Conservation (phyloP, 768 basidiomycete genomes). For the Leccinum pellstonianum region DNA sequence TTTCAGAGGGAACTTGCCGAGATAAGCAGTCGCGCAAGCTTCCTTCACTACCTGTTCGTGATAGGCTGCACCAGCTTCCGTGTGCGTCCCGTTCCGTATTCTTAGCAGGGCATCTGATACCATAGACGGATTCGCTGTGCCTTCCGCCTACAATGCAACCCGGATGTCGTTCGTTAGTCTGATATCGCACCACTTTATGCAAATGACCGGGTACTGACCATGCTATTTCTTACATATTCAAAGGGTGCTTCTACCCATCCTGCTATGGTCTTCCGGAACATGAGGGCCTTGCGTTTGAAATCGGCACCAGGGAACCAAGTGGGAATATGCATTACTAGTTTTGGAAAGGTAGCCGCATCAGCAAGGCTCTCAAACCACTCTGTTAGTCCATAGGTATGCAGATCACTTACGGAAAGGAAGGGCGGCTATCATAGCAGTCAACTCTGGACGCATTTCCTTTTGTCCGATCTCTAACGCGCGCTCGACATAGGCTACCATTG, state of each 20-base stretch:
- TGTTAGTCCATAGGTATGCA: not conserved
- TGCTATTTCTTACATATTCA: slow-evolving; percentile 20
- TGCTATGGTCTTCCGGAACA: slow-evolving; percentile 5
- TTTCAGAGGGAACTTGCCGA: slow-evolving; percentile 8
- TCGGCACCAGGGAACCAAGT: slow-evolving; percentile 23
- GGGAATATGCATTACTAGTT: slow-evolving; percentile 20
- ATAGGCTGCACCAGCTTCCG: slow-evolving; percentile 6
- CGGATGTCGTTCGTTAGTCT: not conserved
- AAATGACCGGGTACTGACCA: slow-evolving; percentile 17
- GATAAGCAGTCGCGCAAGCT: slow-evolving; percentile 21
- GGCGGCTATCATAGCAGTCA: slow-evolving; percentile 11
- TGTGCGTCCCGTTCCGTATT: slow-evolving; percentile 2
- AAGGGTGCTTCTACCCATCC: slow-evolving; percentile 23
- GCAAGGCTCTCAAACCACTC: not conserved
- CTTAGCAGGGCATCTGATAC: slow-evolving; percentile 24
- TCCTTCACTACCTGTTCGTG: slow-evolving; percentile 25
- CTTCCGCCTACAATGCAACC: slow-evolving; percentile 14
- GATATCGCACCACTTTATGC: not conserved
- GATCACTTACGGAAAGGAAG: slow-evolving; percentile 21
- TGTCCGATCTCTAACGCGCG: slow-evolving; percentile 3
- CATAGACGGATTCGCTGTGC: slow-evolving; percentile 22
- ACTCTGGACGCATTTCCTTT: slow-evolving; percentile 20
- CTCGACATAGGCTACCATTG: slow-evolving; percentile 17
- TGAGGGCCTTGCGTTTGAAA: slow-evolving; percentile 18
- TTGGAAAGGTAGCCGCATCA: not conserved